Conservation (phyloP, 1,284 basidiomycete species). For the Microbotryum intermedium region DNA sequence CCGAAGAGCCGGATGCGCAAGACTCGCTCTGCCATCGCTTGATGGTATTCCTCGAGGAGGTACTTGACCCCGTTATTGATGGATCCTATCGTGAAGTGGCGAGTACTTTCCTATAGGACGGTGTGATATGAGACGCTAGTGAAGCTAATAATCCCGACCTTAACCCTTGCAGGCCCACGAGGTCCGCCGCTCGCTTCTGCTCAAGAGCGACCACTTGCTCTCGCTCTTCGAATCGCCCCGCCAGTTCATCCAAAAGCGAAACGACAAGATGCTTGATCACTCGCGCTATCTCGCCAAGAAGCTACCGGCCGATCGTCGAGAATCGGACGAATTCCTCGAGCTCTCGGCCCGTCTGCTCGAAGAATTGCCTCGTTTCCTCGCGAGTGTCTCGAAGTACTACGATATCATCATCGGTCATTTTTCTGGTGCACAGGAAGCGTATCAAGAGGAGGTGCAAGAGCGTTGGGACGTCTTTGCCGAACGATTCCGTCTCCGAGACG, state of each 20-base stretch:
- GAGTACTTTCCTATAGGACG: not conserved
- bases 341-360: constrained; percentile 40
- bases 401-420: constrained; percentile 38
- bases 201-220: constrained; percentile 26
- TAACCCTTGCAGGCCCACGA: constrained; percentile 18
- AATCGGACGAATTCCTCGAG: constrained; percentile 38
- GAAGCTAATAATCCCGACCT: too few relatives aligned
- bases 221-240: constrained; percentile 30
- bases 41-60: constrained; percentile 24
- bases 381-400: constrained; percentile 36
- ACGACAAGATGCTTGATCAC: constrained; percentile 38
- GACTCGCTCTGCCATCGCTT: constrained; percentile 13
- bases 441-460: constrained; percentile 31
- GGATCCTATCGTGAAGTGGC: constrained; percentile 17
- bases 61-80: constrained; percentile 23
- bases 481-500: not conserved
- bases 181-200: constrained; percentile 16
- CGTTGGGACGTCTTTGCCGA: constrained; percentile 19
- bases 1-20: constrained; percentile 1
- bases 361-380: constrained; percentile 40
- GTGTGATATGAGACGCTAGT: too few relatives aligned
- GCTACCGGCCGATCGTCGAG: constrained; percentile 22
- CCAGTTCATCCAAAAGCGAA: constrained; percentile 37
- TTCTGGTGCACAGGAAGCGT: constrained; percentile 36
- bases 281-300: constrained; percentile 34